These are phyloP conservation scores for Paraphoma chrysanthemicola DNA, from an alignment of 2,329 filamentous ascomycete genomes.

Conservation along the genomic window DNA sequence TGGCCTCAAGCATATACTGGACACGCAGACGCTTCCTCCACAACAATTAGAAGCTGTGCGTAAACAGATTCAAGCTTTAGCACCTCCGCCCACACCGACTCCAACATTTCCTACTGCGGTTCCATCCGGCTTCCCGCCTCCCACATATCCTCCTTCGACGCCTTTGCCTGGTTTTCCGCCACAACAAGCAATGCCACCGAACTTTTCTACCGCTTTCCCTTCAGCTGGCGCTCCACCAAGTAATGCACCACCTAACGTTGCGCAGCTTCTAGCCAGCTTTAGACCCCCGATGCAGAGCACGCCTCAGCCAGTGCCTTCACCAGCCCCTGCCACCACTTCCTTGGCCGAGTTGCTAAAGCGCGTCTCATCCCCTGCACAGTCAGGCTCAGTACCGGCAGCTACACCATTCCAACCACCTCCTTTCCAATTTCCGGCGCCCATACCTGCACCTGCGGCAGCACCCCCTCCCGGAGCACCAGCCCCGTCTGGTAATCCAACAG, in stretches of 20 bases:
- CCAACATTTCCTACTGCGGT: conserved; percentile 42
- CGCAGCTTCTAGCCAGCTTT: conserved; percentile 38
- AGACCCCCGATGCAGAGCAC: conserved; percentile 26
- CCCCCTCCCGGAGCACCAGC: conserved; percentile 33
- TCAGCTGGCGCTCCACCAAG: conserved; percentile 24
- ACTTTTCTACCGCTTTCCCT: conserved; percentile 25
- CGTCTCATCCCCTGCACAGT: conserved; percentile 35
- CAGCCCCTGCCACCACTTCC: conserved; percentile 29
- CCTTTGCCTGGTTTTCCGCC: conserved; percentile 37
- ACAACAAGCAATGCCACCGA: conserved; percentile 27
- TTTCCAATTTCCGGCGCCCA: conserved; percentile 29
- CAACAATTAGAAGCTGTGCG: conserved; percentile 85
- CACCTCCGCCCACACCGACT: conserved; percentile 62
- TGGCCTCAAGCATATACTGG: conserved; percentile 82
- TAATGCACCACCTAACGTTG: conserved; percentile 33
- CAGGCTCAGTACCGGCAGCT: conserved; percentile 28
- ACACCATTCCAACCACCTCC: conserved; percentile 37
- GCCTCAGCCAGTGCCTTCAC: conserved; percentile 25
- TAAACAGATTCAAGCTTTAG: conserved; percentile 81
- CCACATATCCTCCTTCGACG: conserved; percentile 24
- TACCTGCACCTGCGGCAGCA: conserved; percentile 28
- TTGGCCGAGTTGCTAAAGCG: conserved; percentile 39
- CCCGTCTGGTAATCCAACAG: conserved; percentile 31
- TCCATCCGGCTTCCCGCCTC: conserved; percentile 1
- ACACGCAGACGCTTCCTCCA: conserved; percentile 77